Evolutionary conservation across 495 filamentous ascomycete species (phyloP), one percentile per base, ranked within the genome.

Genomic region (Hyaloscypha finlandica): DNA sequence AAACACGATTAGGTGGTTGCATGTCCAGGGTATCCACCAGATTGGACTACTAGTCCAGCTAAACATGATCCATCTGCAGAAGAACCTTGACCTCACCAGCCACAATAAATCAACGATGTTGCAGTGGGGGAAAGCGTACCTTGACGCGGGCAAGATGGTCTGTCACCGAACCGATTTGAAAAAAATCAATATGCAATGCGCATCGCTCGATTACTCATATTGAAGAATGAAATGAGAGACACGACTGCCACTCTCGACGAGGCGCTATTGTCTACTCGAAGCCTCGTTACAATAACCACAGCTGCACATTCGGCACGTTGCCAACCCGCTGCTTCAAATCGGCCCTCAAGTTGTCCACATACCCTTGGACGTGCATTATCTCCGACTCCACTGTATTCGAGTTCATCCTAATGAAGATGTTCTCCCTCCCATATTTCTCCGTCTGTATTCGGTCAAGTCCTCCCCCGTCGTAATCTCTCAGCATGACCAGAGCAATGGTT

Each of bases 241-340:
- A 48, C 16, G 42, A 19, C 16, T 19, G 42, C 42, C 16, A 48
- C 42, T 14, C 16, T 11, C 42, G 16, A 14, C 42, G 1, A 16
- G 4, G 42, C 16, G 16, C 8, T 37, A 48, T 6, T 6, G 14
- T 48, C 42, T 4, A 14, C 9, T 14, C 3, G 11, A 4, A 56
- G 6, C 20, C n/a, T 56, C 35, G 65, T 65, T 63, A 66, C 73
- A 57, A 71, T 56, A 70, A 61, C 65, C 68, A 71, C 71, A 72
- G 58, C 54, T 73, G 71, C 11, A 73, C 68, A 29, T 42, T 65
- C 1, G 71, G 71, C 14, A 31, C 20, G 11, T 59, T 39, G 20
- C 60, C 53, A 12, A 14, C 19, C 71, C 68, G 59, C 29, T 61
- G 51, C 14, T 65, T 53, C 53, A 73, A 31, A 56, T 68, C 68